Evolutionary conservation across 140 eudicot genomes (phyloP), one percentile per base, ranked within the genome.

Genomic region (Oenanthe javanica): DNA sequence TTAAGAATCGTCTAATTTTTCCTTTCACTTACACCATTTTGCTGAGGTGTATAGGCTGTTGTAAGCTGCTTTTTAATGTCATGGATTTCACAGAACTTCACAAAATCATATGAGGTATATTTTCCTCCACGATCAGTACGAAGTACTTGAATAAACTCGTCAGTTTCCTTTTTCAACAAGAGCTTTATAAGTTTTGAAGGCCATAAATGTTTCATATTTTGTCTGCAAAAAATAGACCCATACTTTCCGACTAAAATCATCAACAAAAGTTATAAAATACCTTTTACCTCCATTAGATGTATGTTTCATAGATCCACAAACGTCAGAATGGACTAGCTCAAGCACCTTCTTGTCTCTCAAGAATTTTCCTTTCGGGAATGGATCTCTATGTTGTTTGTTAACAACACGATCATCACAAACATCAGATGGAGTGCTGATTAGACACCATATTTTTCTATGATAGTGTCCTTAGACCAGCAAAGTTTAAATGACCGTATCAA

Each of bases 341-440:
- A 74, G 9, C 36, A 46, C 40, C 3, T 47, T 16, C 27, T 72
- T 14, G 19, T 27, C 11, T 72, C 50, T 72, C 31, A 16, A 4
- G 4, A 12, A 40, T 9, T 46, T 47, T 47, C 16, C 61, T 15
- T 46, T 13, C 10, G 78, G 15, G 23, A 74, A 74, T 0, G 57
- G 19, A n/a, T 74, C 40, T 1, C 42, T 46, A 8, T 73, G 77
- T 73, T 73, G 31, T 43, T 73, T 73, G 48, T 55, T 43, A 19
- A 73, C 51, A 73, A 45, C 50, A 73, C 9, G 45, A 38, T 73
- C 51, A 18, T 73, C 77, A 73, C 77, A 73, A 12, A 74, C 40
- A 19, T 74, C 36, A n/a, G 43, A 47, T 0, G 78, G 36, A 74
- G 6, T 2, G 1, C 19, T 11, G 0, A 42, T n/a, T 40, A 18